These are phyloP conservation scores for Nicotiana sylvestris DNA, from an alignment of 257 asterid species.

Conservation along the genomic window DNA sequence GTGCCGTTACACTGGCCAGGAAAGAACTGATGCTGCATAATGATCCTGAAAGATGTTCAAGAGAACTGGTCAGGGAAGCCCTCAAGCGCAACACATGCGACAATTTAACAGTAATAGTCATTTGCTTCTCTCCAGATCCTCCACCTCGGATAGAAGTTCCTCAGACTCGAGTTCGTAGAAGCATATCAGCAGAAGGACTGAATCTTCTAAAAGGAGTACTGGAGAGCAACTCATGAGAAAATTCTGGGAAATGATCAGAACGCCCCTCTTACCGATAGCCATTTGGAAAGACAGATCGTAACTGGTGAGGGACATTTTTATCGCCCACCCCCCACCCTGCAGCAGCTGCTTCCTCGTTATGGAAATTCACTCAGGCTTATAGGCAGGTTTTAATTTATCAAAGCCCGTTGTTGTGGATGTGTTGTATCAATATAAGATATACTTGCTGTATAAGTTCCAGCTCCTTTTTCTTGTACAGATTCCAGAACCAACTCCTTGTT, in stretches of 20 bases:
- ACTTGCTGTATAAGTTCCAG: neutral
- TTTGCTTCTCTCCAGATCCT: conserved; percentile 88
- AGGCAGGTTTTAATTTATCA: too few species aligned
- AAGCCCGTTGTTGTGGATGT: neutral
- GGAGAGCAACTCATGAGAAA: conserved; percentile 42
- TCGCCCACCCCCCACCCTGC: neutral
- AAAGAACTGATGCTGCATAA: conserved; percentile 85
- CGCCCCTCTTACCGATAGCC: neutral
- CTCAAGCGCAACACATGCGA: conserved; percentile 79
- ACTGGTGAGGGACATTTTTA: neutral
- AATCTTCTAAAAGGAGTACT: conserved; percentile 77
- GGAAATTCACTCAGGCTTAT: too few species aligned
- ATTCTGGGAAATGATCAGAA: neutral
- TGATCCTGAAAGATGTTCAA: conserved; percentile 82
- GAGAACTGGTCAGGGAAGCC: conserved; percentile 80
- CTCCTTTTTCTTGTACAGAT: neutral
- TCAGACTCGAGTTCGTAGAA: conserved; percentile 52
- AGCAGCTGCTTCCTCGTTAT: neutral
- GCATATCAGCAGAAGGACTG: conserved; percentile 80
- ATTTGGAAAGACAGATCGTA: neutral
- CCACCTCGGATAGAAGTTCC: conserved; percentile 65
- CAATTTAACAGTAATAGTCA: conserved; percentile 66
- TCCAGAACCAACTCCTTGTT: neutral
- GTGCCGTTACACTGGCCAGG: conserved; percentile 80
- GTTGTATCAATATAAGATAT: neutral